Evolutionary conservation across 352 stramenopile species (phyloP).

Genomic region (Hyaloperonospora arabidopsidis): DNA sequence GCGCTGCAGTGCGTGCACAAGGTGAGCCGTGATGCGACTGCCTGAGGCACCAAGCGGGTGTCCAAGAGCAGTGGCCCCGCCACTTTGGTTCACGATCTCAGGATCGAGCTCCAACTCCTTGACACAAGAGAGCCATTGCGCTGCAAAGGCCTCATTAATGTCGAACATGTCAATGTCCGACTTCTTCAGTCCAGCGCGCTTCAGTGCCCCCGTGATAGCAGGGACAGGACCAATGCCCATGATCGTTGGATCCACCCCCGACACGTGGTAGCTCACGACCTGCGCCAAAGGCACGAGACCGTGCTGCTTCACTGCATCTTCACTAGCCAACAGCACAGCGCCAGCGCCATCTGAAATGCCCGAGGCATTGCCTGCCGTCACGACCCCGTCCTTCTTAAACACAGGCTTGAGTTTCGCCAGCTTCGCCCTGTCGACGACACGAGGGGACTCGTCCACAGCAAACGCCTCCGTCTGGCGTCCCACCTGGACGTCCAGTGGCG

Average conservation of each 20-base stretch:
- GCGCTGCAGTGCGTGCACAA: slow-evolving; percentile 82
- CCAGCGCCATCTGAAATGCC: slow-evolving; percentile 96
- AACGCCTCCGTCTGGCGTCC: slow-evolving; percentile 85
- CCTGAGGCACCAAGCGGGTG: slow-evolving; percentile 95
- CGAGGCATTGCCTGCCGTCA: slow-evolving; percentile 94
- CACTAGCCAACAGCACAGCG: slow-evolving; percentile 89
- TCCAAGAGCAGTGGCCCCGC: slow-evolving; percentile 93
- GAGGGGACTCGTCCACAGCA: slow-evolving; percentile 66
- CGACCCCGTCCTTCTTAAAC: slow-evolving; percentile 97
- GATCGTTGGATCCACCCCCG: slow-evolving; percentile 92
- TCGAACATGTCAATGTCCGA: slow-evolving; percentile 95
- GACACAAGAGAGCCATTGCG: slow-evolving; percentile 93
- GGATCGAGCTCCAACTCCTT: slow-evolving; percentile 95
- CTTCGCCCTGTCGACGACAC: slow-evolving; percentile 74
- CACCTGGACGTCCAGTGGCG: slow-evolving; percentile 86
- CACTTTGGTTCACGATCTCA: slow-evolving; percentile 89
- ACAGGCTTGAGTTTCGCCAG: slow-evolving; percentile 91
- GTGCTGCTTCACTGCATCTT: slow-evolving; percentile 89
- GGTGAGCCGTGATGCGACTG: slow-evolving; percentile 86
- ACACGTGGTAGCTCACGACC: slow-evolving; percentile 88
- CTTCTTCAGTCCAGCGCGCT: slow-evolving; percentile 82
- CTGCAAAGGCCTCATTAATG: slow-evolving; percentile 99
- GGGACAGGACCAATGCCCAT: slow-evolving; percentile 97
- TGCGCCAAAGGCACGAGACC: slow-evolving; percentile 90
- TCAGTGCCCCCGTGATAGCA: slow-evolving; percentile 90